A percentile compares a stretch with the other conserved stretches of the same genome.
Conservation (phyloP, 768 basidiomycete genomes). For the Imleria badia region DNA sequence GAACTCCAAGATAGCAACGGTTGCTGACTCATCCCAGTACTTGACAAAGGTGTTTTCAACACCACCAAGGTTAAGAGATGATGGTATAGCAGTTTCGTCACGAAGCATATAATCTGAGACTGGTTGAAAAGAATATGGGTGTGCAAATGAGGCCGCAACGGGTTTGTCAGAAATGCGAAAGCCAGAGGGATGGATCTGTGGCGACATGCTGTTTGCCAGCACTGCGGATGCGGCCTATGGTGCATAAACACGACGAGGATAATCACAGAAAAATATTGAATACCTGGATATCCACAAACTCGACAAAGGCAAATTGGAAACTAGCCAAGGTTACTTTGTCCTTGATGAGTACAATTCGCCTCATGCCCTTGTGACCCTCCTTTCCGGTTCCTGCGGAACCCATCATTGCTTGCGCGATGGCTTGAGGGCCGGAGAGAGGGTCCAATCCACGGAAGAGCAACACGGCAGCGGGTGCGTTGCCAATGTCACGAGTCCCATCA, state of each 20-base stretch:
- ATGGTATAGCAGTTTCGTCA: slow-evolving; percentile 74
- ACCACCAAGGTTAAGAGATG: slow-evolving; percentile 68
- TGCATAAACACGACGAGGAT: slow-evolving; percentile 8
- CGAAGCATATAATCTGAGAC: slow-evolving; percentile 70
- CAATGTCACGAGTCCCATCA: slow-evolving; percentile 96
- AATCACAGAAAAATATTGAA: background rate
- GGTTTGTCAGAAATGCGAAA: slow-evolving; percentile 89
- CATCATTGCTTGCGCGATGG: slow-evolving; percentile 81
- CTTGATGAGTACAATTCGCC: slow-evolving; percentile 83
- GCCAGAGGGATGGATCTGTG: slow-evolving; percentile 85
- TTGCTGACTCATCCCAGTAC: slow-evolving; percentile 92
- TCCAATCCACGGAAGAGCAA: slow-evolving; percentile 91
- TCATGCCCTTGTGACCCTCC: slow-evolving; percentile 84
- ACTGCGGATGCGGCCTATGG: slow-evolving; percentile 77
- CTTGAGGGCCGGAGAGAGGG: slow-evolving; percentile 81
- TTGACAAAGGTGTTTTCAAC: slow-evolving; percentile 71
- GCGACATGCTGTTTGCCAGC: slow-evolving; percentile 83
- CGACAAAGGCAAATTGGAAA: slow-evolving; percentile 94
- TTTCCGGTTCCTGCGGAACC: slow-evolving; percentile 75
- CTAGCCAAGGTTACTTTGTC: slow-evolving; percentile 85
- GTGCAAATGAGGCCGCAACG: slow-evolving; percentile 90
- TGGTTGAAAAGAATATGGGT: slow-evolving; percentile 86
- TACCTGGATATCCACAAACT: slow-evolving; percentile 85
- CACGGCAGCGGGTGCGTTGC: slow-evolving; percentile 77
- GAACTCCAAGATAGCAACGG: slow-evolving; percentile 73